Conservation (phyloP, 139 green algal genomes). For the Micractinium sp. region DNA sequence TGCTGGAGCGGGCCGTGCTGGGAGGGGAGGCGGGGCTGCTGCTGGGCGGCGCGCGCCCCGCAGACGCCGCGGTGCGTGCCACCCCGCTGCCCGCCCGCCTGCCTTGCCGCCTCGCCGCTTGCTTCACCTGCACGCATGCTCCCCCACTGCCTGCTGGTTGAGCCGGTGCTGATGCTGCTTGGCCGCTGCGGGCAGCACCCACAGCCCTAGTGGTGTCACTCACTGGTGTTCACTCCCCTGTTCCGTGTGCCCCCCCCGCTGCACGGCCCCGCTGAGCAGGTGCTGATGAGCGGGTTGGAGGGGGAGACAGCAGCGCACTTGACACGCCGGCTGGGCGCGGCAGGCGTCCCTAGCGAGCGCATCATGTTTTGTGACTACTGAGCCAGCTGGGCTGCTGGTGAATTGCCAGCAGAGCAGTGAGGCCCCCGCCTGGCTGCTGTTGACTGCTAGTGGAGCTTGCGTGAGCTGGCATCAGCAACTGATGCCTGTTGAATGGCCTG, state of each 20-base stretch:
- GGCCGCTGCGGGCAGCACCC: no score
- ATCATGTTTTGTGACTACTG: slow-evolving; percentile 78
- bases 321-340: slow-evolving; percentile 57
- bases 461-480: no score
- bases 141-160: no score
- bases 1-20: slow-evolving; percentile 58
- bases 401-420: no score
- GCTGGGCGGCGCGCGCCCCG: not conserved
- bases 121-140: no score
- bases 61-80: not conserved
- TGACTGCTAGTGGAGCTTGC: no score
- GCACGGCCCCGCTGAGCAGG: slow-evolving; percentile 25
- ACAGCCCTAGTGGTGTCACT: not conserved
- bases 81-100: no score
- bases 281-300: slow-evolving; percentile 68
- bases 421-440: no score
- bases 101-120: no score
- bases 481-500: no score
- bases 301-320: slow-evolving; percentile 60
- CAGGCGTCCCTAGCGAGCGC: slow-evolving; percentile 62
- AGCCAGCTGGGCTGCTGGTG: not conserved
- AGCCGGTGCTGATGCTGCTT: no score
- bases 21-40: not conserved
- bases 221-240: not conserved
- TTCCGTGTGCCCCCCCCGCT: not conserved